Base-by-base conservation (phyloP, 2,329 filamentous ascomycete genomes). In the Neopestalotiopsis clavispora region DNA sequence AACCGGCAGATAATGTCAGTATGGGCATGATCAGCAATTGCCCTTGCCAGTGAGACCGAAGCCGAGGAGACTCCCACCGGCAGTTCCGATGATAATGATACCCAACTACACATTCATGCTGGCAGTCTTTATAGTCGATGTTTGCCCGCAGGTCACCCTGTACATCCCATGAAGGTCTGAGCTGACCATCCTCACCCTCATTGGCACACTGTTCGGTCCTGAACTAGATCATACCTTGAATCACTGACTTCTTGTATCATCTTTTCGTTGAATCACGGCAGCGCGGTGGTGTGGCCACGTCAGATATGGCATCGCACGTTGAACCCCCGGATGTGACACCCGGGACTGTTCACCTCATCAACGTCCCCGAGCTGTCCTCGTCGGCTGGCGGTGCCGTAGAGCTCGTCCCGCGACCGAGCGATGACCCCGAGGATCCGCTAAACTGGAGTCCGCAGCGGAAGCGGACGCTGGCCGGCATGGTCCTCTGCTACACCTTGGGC, bases 401-500 rank as follows among this genome's bases (percentile, higher is more conserved):
- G 2, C 75, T 84, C 3, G 77, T 83, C 1, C 83, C 83, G 0
- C 59, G 67, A 17, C 70, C 69, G 6, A 78, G 74, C 38, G 67
- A 73, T 10, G 79, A 82, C 67, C 79, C 79, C 12, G 77, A 82
- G 40, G 80, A 82, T 69, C 80, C 80, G 1, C 69, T 83, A 20
- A 82, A 83, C 61, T 81, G 80, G 80, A 75, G 72, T 6, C 71
- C 71, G 4, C 70, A 70, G 4, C 77, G 80, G 10, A 82, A 82
- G 69, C 66, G 75, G 32, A 66, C 78, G 32, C 73, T 78, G 1
- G 75, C 75, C 7, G 69, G 70, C 38, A 75, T 74, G 20, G 70
- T 76, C 2, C 57, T 75, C 12, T 34, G 77, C 1, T 77, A 77
- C 63, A 75, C 70, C 17, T 66, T 74, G 60, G 70, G 68, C 58